phyloP scores from a whole-genome alignment of 441 rosid species.

The Mallotus japonicus region DNA sequence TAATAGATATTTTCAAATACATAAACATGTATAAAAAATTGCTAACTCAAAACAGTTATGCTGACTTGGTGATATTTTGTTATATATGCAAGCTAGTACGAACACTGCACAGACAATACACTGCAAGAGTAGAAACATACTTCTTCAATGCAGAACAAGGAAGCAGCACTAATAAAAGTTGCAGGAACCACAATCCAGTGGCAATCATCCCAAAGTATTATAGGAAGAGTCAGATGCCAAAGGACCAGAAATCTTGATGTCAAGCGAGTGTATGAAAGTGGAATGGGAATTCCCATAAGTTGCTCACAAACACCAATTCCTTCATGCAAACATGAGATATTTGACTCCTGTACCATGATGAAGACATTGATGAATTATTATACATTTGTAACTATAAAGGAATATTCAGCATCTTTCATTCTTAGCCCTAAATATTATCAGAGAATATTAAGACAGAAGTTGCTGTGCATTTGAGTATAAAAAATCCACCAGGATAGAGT shows the following conservation, averaged over 20 bases:
- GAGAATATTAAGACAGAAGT: not conserved
- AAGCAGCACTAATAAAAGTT: conserved; percentile 90
- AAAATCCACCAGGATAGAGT: not conserved
- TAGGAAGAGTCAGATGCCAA: conserved; percentile 91
- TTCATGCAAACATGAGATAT: conserved; percentile 67
- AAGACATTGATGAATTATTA: conserved; percentile 2
- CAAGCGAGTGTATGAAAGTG: conserved; percentile 87
- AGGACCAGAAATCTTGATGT: conserved; percentile 93
- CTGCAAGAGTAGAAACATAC: conserved; percentile 33
- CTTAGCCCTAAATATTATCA: not conserved
- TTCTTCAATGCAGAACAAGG: conserved; percentile 95
- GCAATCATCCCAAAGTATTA: conserved; percentile 96
- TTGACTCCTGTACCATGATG: conserved; percentile 53
- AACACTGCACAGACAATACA: not conserved
- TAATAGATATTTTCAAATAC: not conserved
- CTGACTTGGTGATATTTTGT: too few relatives aligned
- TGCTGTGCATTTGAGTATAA: not conserved
- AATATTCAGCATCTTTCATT: not conserved
- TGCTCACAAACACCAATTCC: conserved; percentile 85
- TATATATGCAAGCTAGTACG: not conserved
- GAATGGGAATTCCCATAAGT: conserved; percentile 80
- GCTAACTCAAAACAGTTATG: too few relatives aligned
- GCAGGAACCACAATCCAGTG: conserved; percentile 98
- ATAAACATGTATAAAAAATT: too few relatives aligned
- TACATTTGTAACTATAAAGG: not conserved